phyloP scores from a whole-genome alignment of 345 rosid genomes.

The Schrenkiella parvula region DNA sequence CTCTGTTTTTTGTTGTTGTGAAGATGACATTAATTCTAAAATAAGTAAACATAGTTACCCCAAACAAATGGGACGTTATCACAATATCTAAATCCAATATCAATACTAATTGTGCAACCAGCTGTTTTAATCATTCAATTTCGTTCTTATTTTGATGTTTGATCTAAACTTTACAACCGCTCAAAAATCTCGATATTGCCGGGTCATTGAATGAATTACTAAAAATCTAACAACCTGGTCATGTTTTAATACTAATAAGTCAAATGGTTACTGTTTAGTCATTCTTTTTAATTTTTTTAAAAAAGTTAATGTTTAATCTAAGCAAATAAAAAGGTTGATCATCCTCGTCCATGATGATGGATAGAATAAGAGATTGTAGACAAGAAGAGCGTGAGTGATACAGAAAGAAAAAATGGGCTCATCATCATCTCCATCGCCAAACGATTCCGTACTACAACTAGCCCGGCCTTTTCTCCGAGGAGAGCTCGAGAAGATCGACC shows the following conservation, averaged over 20 bases:
- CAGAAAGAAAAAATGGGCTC: slow-evolving; percentile 15
- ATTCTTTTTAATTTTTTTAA: not conserved
- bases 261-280: not conserved
- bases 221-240: not conserved
- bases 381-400: not conserved
- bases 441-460: slow-evolving; percentile 37
- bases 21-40: slow-evolving; percentile 18
- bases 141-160: not conserved
- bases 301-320: not conserved
- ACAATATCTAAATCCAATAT: not conserved
- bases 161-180: no score
- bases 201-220: not conserved
- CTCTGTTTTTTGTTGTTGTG: slow-evolving; percentile 3
- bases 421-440: slow-evolving; percentile 15
- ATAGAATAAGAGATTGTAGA: not conserved
- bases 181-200: not conserved
- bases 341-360: not conserved
- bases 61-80: not conserved
- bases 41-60: slow-evolving; percentile 3
- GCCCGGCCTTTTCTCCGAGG: slow-evolving; percentile 94
- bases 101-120: not conserved
- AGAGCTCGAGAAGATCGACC: slow-evolving; percentile 63
- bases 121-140: not conserved
- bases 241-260: not conserved
- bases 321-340: not conserved